Percentiles rank a stretch among this genome's conserved stretches.
Evolutionary conservation across 169 alveolate genomes (phyloP).

Genomic region (Besnoitia besnoiti): DNA sequence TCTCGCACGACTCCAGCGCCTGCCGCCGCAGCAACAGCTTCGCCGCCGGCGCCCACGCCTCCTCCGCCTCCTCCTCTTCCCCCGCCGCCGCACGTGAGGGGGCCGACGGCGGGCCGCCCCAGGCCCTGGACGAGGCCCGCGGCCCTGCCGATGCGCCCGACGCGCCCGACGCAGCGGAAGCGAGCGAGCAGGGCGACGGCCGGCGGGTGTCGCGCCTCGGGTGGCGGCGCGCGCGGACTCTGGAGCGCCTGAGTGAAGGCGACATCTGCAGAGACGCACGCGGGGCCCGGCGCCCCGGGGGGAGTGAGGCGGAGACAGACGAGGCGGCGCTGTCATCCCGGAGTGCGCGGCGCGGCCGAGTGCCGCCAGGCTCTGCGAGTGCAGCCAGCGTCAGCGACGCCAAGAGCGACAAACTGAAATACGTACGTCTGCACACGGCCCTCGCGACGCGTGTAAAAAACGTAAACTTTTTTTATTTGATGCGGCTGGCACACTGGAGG

Average conservation of each 20-base stretch:
- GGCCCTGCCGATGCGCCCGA: neutral
- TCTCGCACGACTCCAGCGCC: too few relatives aligned
- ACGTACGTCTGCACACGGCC: neutral
- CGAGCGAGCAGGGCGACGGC: neutral
- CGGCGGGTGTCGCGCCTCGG: neutral
- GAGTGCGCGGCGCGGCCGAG: too few relatives aligned
- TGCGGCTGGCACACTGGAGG: too few relatives aligned
- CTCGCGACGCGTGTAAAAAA: too few relatives aligned
- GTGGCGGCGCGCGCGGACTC: neutral
- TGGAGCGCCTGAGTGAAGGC: neutral
- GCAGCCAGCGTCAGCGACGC: constrained; percentile 5
- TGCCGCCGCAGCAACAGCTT: too few relatives aligned
- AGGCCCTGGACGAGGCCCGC: neutral
- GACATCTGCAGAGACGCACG: neutral
- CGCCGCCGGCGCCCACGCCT: too few relatives aligned
- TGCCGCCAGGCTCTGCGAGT: neutral
- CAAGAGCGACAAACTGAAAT: neutral
- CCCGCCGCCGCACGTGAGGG: too few relatives aligned
- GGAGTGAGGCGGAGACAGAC: neutral
- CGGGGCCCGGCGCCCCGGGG: neutral
- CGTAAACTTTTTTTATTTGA: too few relatives aligned
- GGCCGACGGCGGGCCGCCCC: too few relatives aligned
- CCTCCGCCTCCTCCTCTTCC: too few relatives aligned
- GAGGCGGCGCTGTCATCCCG: too few relatives aligned
- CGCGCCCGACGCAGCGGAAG: neutral